Base-by-base conservation (phyloP, 2,329 filamentous ascomycete species). In the Dactylellina drechsleri region DNA sequence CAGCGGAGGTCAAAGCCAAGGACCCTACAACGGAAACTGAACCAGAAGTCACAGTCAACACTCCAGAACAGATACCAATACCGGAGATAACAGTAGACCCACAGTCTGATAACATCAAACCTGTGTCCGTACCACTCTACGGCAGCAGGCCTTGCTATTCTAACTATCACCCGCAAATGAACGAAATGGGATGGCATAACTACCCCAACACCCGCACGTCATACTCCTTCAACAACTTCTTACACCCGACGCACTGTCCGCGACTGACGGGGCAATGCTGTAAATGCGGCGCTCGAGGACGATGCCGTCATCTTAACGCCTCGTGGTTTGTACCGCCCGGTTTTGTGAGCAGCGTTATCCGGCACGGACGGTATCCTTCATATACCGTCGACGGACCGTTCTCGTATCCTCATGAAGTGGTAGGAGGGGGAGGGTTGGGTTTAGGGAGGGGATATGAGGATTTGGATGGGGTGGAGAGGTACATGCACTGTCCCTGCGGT, bases 241-340 rank as follows among this genome's bases (percentile, higher is more conserved):
- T 65, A 7, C 56, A 28, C 41, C 52, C 53, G 10, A 61, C 62
- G 12, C 70, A 74, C 57, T 67, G 70, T 56, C 70, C 70, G 8
- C 70, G 70, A 8, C 56, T 74, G 5, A 67, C 62, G 5, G 62
- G 70, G 5, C 70, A 67, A 59, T 74, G 70, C 52, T 67, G 70
- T 43, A 61, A 58, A 52, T 74, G 70, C 47, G 70, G 70, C 28
- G 40, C 62, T 45, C 54, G 60, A 18, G 70, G 62, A 47, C 57
- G 59, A n/a, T 67, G 70, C 18, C 62, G 62, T 28, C 70, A 74
- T 28, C 49, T 64, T 12, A 54, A 60, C 56, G 45, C 54, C 13
- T 41, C 57, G 10, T 66, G 68, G 68, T 52, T 56, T 16, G 40
- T 66, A 6, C 70, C 62, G 12, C 60, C 66, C 28, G 41, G 16